These are phyloP conservation scores for Arabis alpina DNA, from an alignment of 345 rosid genomes.

Conservation along the genomic window DNA sequence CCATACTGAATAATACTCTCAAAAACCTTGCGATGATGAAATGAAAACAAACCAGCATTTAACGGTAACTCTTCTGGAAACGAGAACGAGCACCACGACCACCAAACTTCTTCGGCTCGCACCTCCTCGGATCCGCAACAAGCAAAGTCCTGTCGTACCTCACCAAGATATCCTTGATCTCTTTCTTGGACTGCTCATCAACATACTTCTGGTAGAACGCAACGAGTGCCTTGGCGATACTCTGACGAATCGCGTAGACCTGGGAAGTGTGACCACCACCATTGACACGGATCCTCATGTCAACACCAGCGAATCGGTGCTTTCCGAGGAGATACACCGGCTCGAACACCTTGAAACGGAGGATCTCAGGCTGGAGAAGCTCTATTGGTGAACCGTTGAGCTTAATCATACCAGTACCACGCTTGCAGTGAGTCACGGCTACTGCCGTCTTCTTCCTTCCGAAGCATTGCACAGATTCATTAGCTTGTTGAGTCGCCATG, in stretches of 20 bases:
- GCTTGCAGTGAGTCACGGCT: constrained; percentile 82
- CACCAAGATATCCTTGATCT: constrained; percentile 79
- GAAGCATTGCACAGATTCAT: constrained; percentile 69
- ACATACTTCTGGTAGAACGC: constrained; percentile 86
- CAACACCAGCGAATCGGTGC: constrained; percentile 73
- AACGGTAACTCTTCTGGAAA: constrained; percentile 97
- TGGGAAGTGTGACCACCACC: constrained; percentile 94
- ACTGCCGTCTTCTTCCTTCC: constrained; percentile 89
- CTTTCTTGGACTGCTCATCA: constrained; percentile 90
- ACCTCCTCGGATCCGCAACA: constrained; percentile 89
- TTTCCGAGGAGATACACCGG: constrained; percentile 82
- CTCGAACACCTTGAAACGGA: constrained; percentile 75
- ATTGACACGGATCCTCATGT: constrained; percentile 86
- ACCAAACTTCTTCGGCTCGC: constrained; percentile 98
- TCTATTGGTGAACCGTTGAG: constrained; percentile 85
- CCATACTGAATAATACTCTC: constrained; percentile 24
- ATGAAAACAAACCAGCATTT: constrained; percentile 40
- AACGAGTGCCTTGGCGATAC: constrained; percentile 86
- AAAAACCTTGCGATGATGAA: constrained; percentile 23
- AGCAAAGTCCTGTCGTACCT: constrained; percentile 87
- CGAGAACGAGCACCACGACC: constrained; percentile 94
- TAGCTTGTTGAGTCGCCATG: constrained; percentile 42
- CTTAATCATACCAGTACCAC: constrained; percentile 73
- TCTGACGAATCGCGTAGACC: constrained; percentile 91
- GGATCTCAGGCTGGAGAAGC: constrained; percentile 78